Evolutionary conservation across 2,329 filamentous ascomycete genomes (phyloP).

Genomic region (Coniella lustricola): DNA sequence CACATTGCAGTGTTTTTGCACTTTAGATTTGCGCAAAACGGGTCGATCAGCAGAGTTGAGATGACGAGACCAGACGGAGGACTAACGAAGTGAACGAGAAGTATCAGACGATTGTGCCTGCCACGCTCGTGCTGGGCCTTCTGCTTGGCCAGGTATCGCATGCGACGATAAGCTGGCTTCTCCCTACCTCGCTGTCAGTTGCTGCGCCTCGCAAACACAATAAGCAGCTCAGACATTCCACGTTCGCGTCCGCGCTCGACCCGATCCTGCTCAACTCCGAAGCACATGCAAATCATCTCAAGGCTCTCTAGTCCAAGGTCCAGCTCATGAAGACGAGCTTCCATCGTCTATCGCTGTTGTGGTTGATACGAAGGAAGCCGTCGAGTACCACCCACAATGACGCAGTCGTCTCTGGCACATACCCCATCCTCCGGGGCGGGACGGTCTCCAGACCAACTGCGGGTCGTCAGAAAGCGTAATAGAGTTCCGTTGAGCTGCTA

Average conservation of each 20-base stretch:
- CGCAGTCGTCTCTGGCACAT: constrained; percentile 70
- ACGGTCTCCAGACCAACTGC: constrained; percentile 77
- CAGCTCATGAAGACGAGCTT: background rate
- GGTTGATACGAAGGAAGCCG: background rate
- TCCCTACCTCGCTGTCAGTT: too few relatives aligned
- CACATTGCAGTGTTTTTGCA: too few relatives aligned
- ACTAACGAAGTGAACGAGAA: background rate
- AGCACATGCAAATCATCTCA: too few relatives aligned
- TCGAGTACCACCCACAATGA: constrained; percentile 42
- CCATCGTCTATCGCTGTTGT: background rate
- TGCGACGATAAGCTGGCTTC: too few relatives aligned
- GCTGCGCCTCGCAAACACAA: too few relatives aligned
- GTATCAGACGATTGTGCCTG: too few relatives aligned
- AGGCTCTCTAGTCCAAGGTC: too few relatives aligned
- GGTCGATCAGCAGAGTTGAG: background rate
- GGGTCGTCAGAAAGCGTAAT: constrained; percentile 87
- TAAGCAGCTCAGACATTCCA: too few relatives aligned
- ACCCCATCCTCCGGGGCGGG: constrained; percentile 63
- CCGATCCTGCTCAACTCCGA: too few relatives aligned
- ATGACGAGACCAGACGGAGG: background rate
- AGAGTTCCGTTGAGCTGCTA: constrained; percentile 86
- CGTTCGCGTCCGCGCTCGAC: too few relatives aligned
- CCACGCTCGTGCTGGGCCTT: too few relatives aligned
- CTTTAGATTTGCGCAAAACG: background rate
- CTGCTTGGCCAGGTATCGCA: too few relatives aligned